A percentile compares a stretch with the other conserved stretches of the same genome.
phyloP scores from a whole-genome alignment of 257 asterid species.

The Handroanthus guayacan region DNA sequence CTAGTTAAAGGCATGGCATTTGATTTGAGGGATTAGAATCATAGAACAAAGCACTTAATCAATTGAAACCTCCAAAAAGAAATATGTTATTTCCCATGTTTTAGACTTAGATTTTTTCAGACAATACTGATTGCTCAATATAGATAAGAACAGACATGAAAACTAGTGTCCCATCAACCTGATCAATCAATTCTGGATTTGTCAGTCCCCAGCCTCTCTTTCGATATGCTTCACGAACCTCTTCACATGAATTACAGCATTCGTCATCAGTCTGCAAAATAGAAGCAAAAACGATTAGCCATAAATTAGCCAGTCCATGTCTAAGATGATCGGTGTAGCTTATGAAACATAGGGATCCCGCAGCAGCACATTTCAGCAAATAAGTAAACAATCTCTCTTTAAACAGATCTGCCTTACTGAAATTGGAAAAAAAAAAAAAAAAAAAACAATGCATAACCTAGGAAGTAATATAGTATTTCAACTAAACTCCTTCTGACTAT shows the following conservation, averaged over 20 bases:
- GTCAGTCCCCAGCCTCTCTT: constrained; percentile 95
- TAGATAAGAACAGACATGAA: neutral
- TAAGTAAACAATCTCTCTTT: neutral
- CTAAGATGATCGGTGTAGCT: constrained; percentile 12
- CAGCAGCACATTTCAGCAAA: constrained; percentile 29
- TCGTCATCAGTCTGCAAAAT: constrained; percentile 82
- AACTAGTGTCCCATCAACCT: constrained; percentile 55
- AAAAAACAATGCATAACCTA: neutral
- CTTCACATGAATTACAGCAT: constrained; percentile 97
- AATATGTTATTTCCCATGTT: neutral
- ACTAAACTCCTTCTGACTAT: neutral
- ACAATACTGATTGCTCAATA: constrained; percentile 3
- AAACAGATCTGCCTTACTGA: neutral
- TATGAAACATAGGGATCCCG: neutral
- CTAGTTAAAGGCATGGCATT: neutral
- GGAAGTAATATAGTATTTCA: neutral
- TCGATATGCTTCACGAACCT: constrained; percentile 97
- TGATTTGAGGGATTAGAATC: constrained; percentile 1
- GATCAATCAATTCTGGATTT: constrained; percentile 83
- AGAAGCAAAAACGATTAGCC: constrained; percentile 16
- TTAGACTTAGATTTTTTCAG: neutral
- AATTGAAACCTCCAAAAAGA: constrained; percentile 1
- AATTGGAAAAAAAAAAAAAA: neutral
- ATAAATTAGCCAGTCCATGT: constrained; percentile 19
- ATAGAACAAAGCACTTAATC: neutral